Evolutionary conservation across 2,329 filamentous ascomycete species (phyloP).

Genomic region (Albifimbria verrucaria): DNA sequence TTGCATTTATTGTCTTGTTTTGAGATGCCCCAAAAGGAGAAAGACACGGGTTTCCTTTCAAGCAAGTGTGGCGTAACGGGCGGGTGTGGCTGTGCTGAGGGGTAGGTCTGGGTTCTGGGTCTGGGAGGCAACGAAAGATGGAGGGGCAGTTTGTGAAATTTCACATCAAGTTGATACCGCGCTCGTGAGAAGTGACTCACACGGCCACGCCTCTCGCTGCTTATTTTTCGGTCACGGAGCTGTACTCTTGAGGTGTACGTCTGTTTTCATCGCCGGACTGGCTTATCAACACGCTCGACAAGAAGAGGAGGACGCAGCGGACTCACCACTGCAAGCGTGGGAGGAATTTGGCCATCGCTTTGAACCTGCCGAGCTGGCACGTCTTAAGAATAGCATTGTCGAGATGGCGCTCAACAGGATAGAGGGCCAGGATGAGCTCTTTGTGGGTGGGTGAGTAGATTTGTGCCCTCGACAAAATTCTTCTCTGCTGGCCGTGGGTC

Average conservation of each 20-base stretch:
- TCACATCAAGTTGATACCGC: too few relatives aligned
- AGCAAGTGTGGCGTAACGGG: neutral
- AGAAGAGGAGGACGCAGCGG: slow-evolving; percentile 8
- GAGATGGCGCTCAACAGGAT: slow-evolving; percentile 41
- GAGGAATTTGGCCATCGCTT: slow-evolving; percentile 20
- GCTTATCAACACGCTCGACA: neutral
- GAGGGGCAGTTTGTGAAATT: too few relatives aligned
- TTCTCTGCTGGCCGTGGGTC: too few relatives aligned
- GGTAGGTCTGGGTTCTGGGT: too few relatives aligned
- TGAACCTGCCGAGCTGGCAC: slow-evolving; percentile 16
- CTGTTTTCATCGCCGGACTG: neutral
- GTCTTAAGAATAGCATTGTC: slow-evolving; percentile 26
- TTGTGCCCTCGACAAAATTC: too few relatives aligned
- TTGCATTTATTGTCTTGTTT: too few relatives aligned
- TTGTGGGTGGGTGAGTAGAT: slow-evolving; percentile 35
- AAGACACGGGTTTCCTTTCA: too few relatives aligned
- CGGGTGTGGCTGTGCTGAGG: neutral
- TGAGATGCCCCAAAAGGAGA: too few relatives aligned
- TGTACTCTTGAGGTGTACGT: neutral
- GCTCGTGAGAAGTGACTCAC: too few relatives aligned
- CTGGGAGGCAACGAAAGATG: too few relatives aligned
- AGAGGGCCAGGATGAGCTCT: slow-evolving; percentile 38
- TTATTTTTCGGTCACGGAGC: too few relatives aligned
- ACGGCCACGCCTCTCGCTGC: too few relatives aligned
- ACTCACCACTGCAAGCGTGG: slow-evolving; percentile 16